These are phyloP conservation scores for Rhizoctonia solani DNA, from an alignment of 1,284 basidiomycete species.

Conservation along the genomic window DNA sequence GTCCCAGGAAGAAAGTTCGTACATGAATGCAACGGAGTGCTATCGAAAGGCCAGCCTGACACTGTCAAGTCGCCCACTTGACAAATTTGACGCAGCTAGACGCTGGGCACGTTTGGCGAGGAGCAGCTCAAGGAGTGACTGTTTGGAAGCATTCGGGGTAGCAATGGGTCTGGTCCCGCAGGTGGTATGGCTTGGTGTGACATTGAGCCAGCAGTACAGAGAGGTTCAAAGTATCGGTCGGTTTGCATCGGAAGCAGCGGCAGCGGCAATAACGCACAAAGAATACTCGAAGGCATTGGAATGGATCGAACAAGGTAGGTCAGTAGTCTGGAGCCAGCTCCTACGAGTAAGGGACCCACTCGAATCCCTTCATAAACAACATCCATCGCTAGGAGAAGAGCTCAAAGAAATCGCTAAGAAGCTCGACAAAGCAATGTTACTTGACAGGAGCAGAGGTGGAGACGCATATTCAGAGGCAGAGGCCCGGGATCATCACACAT, in stretches of 20 bases:
- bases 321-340: not conserved
- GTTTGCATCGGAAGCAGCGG: not conserved
- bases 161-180: not conserved
- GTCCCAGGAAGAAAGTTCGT: no score
- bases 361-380: not conserved
- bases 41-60: no score
- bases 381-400: not conserved
- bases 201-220: not conserved
- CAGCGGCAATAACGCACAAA: not conserved
- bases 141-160: not conserved
- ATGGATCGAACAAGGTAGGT: not conserved
- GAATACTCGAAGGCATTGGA: not conserved
- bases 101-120: no score
- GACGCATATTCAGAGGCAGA: no score
- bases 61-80: no score
- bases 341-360: not conserved
- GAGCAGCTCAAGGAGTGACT: no score
- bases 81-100: no score
- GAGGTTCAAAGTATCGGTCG: not conserved
- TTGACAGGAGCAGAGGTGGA: no score
- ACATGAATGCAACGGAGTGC: no score
- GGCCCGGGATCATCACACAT: no score
- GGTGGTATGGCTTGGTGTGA: not conserved
- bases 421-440: not conserved
- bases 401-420: not conserved